Percentiles rank a stretch among this genome's conserved stretches.
Conservation (phyloP, 2,329 filamentous ascomycete genomes). For the Hirsutella rhossiliensis region DNA sequence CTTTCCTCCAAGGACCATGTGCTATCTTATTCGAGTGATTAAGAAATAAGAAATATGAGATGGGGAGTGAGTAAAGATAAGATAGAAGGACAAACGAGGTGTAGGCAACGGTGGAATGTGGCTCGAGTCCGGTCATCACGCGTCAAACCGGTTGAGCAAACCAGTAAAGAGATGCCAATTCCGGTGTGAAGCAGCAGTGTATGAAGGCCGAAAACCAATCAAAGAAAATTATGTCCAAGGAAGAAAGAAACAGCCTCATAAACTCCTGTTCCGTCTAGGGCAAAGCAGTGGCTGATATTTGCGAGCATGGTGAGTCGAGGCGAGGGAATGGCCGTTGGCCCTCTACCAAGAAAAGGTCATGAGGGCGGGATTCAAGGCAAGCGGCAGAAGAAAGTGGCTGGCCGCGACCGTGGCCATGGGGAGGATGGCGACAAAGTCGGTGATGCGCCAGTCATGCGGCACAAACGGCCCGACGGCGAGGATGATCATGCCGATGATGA, state of each 20-base stretch:
- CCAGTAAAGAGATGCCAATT: no score
- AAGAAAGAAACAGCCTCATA: not conserved
- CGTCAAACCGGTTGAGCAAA: no score
- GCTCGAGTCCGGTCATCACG: no score
- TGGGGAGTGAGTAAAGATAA: no score
- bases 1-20: no score
- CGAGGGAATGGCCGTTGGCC: not conserved
- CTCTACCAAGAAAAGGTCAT: conserved; percentile 67
- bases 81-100: no score
- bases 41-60: no score
- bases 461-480: conserved; percentile 52
- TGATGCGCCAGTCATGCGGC: conserved; percentile 53
- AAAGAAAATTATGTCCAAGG: not conserved
- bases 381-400: conserved; percentile 58
- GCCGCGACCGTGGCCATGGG: conserved; percentile 61
- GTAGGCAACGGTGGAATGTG: no score
- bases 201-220: not conserved
- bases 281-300: not conserved
- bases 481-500: conserved; percentile 51
- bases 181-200: not conserved
- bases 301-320: no score
- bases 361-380: conserved; percentile 65
- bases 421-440: conserved; percentile 62
- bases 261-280: not conserved
- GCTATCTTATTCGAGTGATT: no score